Conservation (phyloP, 805 yeast species). For the Ogataea pini region DNA sequence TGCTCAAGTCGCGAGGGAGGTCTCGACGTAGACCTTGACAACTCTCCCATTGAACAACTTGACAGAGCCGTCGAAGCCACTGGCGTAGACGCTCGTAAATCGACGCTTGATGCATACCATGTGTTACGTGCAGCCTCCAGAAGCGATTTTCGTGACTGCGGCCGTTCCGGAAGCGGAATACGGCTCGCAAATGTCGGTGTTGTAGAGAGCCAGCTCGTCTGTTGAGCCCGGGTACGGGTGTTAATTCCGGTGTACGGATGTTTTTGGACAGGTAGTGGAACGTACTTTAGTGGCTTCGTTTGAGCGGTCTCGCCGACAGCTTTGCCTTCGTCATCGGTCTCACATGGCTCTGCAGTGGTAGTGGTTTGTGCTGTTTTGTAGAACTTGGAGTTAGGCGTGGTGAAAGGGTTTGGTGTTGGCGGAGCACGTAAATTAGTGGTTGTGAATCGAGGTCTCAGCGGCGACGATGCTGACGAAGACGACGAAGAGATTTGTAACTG, state of each 20-base stretch:
- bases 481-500: neutral
- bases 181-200: conserved; percentile 6
- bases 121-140: conserved; percentile 3
- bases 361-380: conserved; percentile 6
- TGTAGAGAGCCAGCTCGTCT: neutral
- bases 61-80: conserved; percentile 1
- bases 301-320: neutral
- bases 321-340: too few species aligned
- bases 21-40: conserved; percentile 8
- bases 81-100: neutral
- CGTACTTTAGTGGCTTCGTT: conserved; percentile 21
- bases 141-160: conserved; percentile 27
- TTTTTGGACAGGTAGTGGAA: conserved; percentile 26
- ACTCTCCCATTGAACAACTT: conserved; percentile 1
- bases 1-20: conserved; percentile 20
- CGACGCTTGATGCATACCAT: neutral
- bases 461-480: conserved; percentile 1
- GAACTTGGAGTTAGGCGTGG: conserved; percentile 30
- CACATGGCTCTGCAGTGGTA: conserved; percentile 9
- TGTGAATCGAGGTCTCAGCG: neutral
- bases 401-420: conserved; percentile 28
- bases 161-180: conserved; percentile 33
- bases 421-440: neutral
- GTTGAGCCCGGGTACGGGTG: neutral
- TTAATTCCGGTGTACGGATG: conserved; percentile 4